Conservation (phyloP, 1,284 basidiomycete species). For the Tetrapyrgos nigripes region DNA sequence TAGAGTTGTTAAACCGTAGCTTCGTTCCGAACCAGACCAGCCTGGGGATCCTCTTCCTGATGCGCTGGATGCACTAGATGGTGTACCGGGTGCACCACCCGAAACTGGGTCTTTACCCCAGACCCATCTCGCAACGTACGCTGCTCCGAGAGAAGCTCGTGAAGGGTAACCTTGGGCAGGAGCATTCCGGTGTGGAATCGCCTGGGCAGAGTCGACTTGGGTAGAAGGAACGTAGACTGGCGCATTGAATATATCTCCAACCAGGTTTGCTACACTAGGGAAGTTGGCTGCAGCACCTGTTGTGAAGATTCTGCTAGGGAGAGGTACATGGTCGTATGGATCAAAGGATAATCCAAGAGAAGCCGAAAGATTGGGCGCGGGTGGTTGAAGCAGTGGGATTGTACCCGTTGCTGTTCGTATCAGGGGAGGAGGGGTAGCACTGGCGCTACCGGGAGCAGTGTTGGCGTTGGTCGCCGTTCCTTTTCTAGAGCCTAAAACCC, state of each 20-base stretch:
- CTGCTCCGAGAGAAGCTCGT: conserved; percentile 71
- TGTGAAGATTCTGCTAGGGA: conserved; percentile 68
- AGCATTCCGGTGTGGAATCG: conserved; percentile 70
- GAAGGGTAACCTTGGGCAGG: conserved; percentile 71
- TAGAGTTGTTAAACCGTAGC: neutral
- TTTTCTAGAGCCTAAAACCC: conserved; percentile 51
- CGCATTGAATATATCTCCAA: conserved; percentile 81
- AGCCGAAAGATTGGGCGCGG: conserved; percentile 39
- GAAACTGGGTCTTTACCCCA: conserved; percentile 64
- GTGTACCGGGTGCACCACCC: conserved; percentile 30
- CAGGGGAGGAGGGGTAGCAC: conserved; percentile 29
- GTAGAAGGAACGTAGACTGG: conserved; percentile 74
- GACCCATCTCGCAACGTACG: conserved; percentile 81
- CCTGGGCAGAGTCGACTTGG: conserved; percentile 76
- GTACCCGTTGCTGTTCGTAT: neutral
- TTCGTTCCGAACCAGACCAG: neutral
- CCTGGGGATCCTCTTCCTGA: conserved; percentile 11
- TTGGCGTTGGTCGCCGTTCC: conserved; percentile 32
- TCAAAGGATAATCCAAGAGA: conserved; percentile 74
- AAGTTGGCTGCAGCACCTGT: conserved; percentile 84
- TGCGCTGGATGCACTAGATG: neutral
- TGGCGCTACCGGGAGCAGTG: conserved; percentile 31
- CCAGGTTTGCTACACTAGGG: conserved; percentile 78
- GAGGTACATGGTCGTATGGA: conserved; percentile 69
- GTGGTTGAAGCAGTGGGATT: conserved; percentile 11